Base-by-base conservation (phyloP, 2,329 filamentous ascomycete genomes). In the Sporothrix brasiliensis region DNA sequence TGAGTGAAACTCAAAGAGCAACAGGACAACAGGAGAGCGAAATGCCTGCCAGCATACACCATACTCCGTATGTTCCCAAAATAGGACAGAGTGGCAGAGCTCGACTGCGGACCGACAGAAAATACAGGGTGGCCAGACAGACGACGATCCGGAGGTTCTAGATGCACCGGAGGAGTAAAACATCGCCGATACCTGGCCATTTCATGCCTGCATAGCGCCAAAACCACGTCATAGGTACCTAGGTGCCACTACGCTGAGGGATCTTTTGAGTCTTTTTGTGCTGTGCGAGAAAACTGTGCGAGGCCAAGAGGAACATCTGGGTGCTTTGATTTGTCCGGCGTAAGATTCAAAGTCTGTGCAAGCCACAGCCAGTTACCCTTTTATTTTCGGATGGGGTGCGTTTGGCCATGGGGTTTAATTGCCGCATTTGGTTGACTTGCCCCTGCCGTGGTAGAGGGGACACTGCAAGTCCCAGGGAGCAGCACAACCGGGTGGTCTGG, bases 1-100 rank as follows among this genome's bases (percentile, higher is more conserved):
- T 11, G 47, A 49, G 47, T 67, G 63, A 67, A 67, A 67, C 63
- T n/a, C 63, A 24, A 67, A 9, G 30, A 67, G 63, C 53, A 53
- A 53, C 47, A 67, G 19, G 11, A 19, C 39, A 21, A 16, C 27
- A 14, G 24, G 58, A 34, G n/a, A 30, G 21, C 16, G 21, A 16
- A 47, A 21, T 13, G n/a, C 34, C 14, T 44, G 34, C 60, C 44
- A 63, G 44, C 13, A 61, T 30, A 30, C 27, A 5, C 4, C 27
- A 5, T 30, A 34, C 34, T 9, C 5, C 6, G 34, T 34, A 34
- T 9, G 34, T 47, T 60, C 41, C 58, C n/a, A 27, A 63, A 63
- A 65, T 63, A 63, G 61, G 24, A 30, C 61, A 50, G 39, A 27
- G 34, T 27, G 58, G 58, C 21, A 47, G 58, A 19, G n/a, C 39